Base-by-base conservation (phyloP, 106 monocot species). In the Acorus calamus region DNA sequence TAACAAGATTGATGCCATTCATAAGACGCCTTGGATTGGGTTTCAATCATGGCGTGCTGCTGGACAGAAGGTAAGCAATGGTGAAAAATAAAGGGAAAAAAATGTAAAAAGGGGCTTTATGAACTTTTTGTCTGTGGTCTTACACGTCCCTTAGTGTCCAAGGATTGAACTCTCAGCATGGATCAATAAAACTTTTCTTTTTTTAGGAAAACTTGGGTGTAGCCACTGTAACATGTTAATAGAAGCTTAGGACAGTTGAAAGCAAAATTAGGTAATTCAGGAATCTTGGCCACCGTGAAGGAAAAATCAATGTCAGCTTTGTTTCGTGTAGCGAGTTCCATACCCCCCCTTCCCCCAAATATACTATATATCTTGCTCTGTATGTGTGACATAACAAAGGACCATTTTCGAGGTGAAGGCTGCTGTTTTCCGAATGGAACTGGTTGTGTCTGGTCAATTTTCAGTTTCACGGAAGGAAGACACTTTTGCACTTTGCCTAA, bases 1-100 rank as follows among this genome's bases (percentile, higher is more conserved):
- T 47, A 90, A 91, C 67, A 84, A 55, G 66, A 70, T 87, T 53
- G 90, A 91, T 66, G 67, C 46, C 63, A 75, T 96, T 74, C 94
- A 96, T 63, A 87, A 83, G 69, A 82, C 79, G 67, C 90, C 90
- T 28, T 96, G 94, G 94, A 90, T 96, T 59, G 94, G 94, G 58
- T 96, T 96, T 52, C 94, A 96, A 56, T 96, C 94, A 60, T 96
- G 94, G 94, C 86, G 64, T 72, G 75, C 94, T 68, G 65, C 71
- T 41, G 87, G 82, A 76, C 84, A 69, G 57, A 84, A 87, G 87
- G 94, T 96, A 71, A 56, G 8, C 56, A n/a, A 8, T 58, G 0
- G 41, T 6, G 7, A 4, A 65, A n/a, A 42, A 53, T 3, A 42
- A 7, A 14, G 7, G 44, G 11, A 54, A 50, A 8, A 47, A 6